A percentile compares a stretch with the other conserved stretches of the same genome.
These are phyloP conservation scores for Puccinia horiana DNA, from an alignment of 1,284 basidiomycete species.

Conservation along the genomic window DNA sequence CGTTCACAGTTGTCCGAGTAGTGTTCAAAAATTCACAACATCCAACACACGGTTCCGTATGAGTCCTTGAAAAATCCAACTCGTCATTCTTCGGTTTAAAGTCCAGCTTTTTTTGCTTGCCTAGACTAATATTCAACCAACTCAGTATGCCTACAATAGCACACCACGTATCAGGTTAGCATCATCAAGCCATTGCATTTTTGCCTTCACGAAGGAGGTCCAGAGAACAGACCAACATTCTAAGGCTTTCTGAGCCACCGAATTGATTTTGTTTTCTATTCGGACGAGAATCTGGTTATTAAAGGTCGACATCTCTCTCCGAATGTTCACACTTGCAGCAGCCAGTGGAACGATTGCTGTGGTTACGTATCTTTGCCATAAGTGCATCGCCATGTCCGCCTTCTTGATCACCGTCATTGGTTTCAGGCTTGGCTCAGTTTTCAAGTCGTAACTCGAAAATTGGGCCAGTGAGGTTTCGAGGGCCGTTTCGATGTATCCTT, in stretches of 20 bases:
- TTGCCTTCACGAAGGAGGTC: not conserved
- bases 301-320: slow-evolving; percentile 90
- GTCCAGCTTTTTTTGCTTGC: slow-evolving; percentile 92
- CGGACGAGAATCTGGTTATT: slow-evolving; percentile 85
- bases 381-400: slow-evolving; percentile 85
- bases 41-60: slow-evolving; percentile 89
- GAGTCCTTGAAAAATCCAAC: slow-evolving; percentile 85
- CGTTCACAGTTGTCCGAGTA: slow-evolving; percentile 72
- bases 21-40: slow-evolving; percentile 83
- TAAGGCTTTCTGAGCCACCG: slow-evolving; percentile 75
- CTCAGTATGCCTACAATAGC: slow-evolving; percentile 56
- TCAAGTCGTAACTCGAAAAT: slow-evolving; percentile 72
- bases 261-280: slow-evolving; percentile 83
- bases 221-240: slow-evolving; percentile 67
- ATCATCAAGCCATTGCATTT: slow-evolving; percentile 60
- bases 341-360: slow-evolving; percentile 88
- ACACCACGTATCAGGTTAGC: slow-evolving; percentile 50
- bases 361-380: slow-evolving; percentile 96
- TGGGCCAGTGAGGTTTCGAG: slow-evolving; percentile 81
- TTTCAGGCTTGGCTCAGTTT: slow-evolving; percentile 77
- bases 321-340: slow-evolving; percentile 77
- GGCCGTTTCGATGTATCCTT: slow-evolving; percentile 83
- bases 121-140: slow-evolving; percentile 67
- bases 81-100: slow-evolving; percentile 97
- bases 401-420: slow-evolving; percentile 69